A percentile compares a stretch with the other conserved stretches of the same genome.
phyloP scores from a whole-genome alignment of 2,329 filamentous ascomycete genomes.

The Cladosporium phlei region DNA sequence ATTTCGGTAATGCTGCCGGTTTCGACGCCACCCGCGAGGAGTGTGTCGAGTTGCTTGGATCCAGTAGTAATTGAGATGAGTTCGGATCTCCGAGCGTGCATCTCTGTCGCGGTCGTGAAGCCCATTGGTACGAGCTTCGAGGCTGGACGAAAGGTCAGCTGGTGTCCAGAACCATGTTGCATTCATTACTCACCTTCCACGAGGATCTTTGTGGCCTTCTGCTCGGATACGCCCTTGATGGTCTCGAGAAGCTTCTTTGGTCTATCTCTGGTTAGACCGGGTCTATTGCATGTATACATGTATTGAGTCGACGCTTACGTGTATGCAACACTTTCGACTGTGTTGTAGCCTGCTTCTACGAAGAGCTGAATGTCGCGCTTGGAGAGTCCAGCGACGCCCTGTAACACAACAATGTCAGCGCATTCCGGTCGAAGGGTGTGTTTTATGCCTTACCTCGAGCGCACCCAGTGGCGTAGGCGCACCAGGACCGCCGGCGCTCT shows the following conservation, averaged over 20 bases:
- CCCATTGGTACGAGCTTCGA: conserved; percentile 97
- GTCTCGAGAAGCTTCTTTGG: conserved; percentile 75
- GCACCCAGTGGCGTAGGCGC: conserved; percentile 85
- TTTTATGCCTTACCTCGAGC: conserved; percentile 62
- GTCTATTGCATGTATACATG: no score
- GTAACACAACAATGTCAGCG: conserved; percentile 13
- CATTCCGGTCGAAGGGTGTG: background rate
- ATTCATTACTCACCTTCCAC: conserved; percentile 76
- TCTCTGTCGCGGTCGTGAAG: conserved; percentile 97
- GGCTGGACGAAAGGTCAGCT: conserved; percentile 49
- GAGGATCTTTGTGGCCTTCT: conserved; percentile 88
- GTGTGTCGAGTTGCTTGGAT: conserved; percentile 92
- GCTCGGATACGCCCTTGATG: conserved; percentile 96
- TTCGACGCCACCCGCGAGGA: conserved; percentile 90
- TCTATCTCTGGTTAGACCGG: conserved; percentile 38
- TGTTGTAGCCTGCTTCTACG: conserved; percentile 87
- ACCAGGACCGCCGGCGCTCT: conserved; percentile 71
- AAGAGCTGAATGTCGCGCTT: conserved; percentile 92
- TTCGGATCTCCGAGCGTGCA: conserved; percentile 94
- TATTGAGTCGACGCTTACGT: conserved; percentile 54
- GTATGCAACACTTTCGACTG: conserved; percentile 92
- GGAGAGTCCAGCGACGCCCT: conserved; percentile 87
- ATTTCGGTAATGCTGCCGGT: conserved; percentile 97
- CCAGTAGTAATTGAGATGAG: conserved; percentile 97
- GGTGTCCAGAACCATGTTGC: conserved; percentile 1